A percentile compares a stretch with the other conserved stretches of the same genome.
Conservation (phyloP, 768 basidiomycete species). For the Sporobolomyces roseus region DNA sequence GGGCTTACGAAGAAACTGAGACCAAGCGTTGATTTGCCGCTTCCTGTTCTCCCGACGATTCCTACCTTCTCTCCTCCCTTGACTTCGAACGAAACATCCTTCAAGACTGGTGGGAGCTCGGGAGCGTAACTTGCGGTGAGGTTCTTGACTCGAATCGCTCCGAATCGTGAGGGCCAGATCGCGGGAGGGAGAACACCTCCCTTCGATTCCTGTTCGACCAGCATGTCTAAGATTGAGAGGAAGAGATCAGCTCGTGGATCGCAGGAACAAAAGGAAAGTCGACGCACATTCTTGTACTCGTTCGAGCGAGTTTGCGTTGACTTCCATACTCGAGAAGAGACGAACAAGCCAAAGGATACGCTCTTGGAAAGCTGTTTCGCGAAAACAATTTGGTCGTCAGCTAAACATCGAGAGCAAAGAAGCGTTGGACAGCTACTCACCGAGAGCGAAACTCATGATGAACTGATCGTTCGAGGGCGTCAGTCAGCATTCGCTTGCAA, state of each 20-base stretch:
- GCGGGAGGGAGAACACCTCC: conserved; percentile 51
- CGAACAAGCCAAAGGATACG: conserved; percentile 52
- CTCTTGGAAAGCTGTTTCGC: conserved; percentile 48
- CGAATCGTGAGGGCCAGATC: conserved; percentile 49
- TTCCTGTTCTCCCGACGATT: conserved; percentile 60
- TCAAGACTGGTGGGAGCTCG: conserved; percentile 49
- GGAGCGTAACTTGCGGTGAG: conserved; percentile 46
- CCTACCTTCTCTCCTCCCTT: conserved; percentile 51
- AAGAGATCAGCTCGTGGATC: too few relatives aligned
- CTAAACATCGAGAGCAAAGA: background rate
- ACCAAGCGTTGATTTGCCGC: conserved; percentile 48
- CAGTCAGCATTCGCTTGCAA: too few relatives aligned
- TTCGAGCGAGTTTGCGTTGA: conserved; percentile 53
- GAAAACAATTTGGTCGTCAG: background rate
- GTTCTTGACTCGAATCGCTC: conserved; percentile 48
- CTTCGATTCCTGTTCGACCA: conserved; percentile 35
- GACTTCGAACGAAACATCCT: conserved; percentile 46
- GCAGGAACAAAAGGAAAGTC: too few relatives aligned
- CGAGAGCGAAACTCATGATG: conserved; percentile 45
- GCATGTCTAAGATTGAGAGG: too few relatives aligned
- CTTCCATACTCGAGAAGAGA: conserved; percentile 47
- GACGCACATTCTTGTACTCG: conserved; percentile 51
- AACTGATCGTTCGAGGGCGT: too few relatives aligned
- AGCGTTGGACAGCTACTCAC: conserved; percentile 21
- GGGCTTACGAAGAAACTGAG: conserved; percentile 53